These are phyloP conservation scores for Colletotrichum sidae DNA, from an alignment of 2,329 filamentous ascomycete species.

Conservation along the genomic window DNA sequence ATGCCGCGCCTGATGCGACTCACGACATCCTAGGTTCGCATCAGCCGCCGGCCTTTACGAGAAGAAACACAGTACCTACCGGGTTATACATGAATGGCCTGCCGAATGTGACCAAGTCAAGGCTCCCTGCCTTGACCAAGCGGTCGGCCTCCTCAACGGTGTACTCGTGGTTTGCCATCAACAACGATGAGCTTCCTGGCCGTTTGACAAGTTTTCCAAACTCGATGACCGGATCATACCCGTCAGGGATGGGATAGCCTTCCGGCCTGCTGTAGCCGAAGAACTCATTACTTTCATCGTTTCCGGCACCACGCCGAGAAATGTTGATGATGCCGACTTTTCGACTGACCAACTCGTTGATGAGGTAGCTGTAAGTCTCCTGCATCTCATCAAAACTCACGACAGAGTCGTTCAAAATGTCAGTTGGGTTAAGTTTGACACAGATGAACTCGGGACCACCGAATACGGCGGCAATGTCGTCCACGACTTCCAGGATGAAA, in stretches of 20 bases:
- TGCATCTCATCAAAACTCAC: slow-evolving; percentile 13
- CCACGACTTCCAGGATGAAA: slow-evolving; percentile 59
- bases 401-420: slow-evolving; percentile 60
- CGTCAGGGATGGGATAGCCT: neutral
- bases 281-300: neutral
- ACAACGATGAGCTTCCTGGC: neutral
- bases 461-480: slow-evolving; percentile 40
- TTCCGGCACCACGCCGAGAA: slow-evolving; percentile 15
- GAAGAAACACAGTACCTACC: slow-evolving; percentile 9
- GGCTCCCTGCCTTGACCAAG: slow-evolving; percentile 5
- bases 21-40: slow-evolving; percentile 1
- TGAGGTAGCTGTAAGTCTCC: slow-evolving; percentile 56
- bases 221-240: slow-evolving; percentile 20
- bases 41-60: neutral
- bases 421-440: slow-evolving; percentile 61
- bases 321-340: slow-evolving; percentile 63
- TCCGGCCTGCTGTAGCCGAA: neutral
- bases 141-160: slow-evolving; percentile 23
- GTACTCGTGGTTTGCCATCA: slow-evolving; percentile 26
- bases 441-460: slow-evolving; percentile 47
- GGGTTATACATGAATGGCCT: slow-evolving; percentile 30
- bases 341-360: slow-evolving; percentile 56
- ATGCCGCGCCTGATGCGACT: slow-evolving; percentile 1
- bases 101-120: slow-evolving; percentile 25
- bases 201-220: slow-evolving; percentile 25